Conservation (phyloP, 768 basidiomycete species). For the Russula virescens region DNA sequence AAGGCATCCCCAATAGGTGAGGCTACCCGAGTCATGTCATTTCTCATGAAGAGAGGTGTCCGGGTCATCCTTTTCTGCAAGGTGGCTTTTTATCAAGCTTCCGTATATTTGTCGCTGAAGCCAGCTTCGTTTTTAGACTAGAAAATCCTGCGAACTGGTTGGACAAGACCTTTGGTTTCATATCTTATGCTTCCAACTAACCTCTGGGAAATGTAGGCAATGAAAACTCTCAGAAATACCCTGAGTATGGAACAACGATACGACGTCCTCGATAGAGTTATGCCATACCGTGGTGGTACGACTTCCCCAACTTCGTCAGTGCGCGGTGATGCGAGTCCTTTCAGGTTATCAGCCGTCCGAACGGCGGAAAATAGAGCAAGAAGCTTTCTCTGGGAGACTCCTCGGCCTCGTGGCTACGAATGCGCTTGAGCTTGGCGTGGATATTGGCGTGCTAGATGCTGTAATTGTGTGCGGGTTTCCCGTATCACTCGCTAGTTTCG, state of each 20-base stretch:
- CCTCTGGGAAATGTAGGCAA: slow-evolving; percentile 43
- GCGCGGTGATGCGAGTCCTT: background rate
- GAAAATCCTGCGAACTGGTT: slow-evolving; percentile 79
- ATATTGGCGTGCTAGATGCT: slow-evolving; percentile 83
- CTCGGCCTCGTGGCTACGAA: slow-evolving; percentile 88
- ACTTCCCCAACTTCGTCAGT: background rate
- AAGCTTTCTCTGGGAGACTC: slow-evolving; percentile 79
- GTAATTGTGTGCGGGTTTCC: slow-evolving; percentile 90
- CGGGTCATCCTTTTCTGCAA: slow-evolving; percentile 88
- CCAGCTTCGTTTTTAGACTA: slow-evolving; percentile 42
- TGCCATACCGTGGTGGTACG: slow-evolving; percentile 79
- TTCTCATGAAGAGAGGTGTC: slow-evolving; percentile 75
- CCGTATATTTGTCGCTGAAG: background rate
- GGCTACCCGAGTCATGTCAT: slow-evolving; percentile 66
- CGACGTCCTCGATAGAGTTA: slow-evolving; percentile 71
- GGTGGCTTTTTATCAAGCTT: slow-evolving; percentile 33
- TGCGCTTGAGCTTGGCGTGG: slow-evolving; percentile 87
- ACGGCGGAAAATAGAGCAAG: slow-evolving; percentile 74
- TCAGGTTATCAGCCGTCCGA: slow-evolving; percentile 42
- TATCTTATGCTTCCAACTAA: background rate
- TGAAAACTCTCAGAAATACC: slow-evolving; percentile 68
- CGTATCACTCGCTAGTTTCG: slow-evolving; percentile 71
- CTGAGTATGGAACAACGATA: slow-evolving; percentile 67
- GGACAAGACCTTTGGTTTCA: slow-evolving; percentile 21
- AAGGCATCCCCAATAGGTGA: slow-evolving; percentile 59